Conservation (phyloP, 768 basidiomycete species). For the Hemileccinum impolitum region DNA sequence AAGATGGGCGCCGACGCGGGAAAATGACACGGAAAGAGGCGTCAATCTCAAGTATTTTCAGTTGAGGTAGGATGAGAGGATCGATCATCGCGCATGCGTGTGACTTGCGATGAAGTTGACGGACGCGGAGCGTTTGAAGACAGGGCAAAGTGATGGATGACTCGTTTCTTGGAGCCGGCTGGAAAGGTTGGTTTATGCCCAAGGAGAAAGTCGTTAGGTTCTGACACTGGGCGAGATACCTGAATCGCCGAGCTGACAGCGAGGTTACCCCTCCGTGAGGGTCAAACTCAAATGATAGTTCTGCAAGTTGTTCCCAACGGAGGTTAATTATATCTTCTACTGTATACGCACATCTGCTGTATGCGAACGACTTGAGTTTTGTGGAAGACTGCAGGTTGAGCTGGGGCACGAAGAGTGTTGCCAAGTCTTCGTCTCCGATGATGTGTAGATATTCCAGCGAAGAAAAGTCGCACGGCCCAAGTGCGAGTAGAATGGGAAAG, state of each 20-base stretch:
- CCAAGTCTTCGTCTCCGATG: background rate
- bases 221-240: conserved; percentile 8
- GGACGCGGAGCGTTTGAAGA: conserved; percentile 16
- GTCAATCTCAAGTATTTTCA: conserved; percentile 18
- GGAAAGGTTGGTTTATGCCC: conserved; percentile 8
- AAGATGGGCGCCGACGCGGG: background rate
- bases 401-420: background rate
- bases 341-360: background rate
- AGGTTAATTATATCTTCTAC: background rate
- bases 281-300: conserved; percentile 15
- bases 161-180: background rate
- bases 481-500: conserved; percentile 9
- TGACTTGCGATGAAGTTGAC: conserved; percentile 2
- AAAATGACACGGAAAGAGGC: background rate
- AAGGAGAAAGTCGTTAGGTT: conserved; percentile 21
- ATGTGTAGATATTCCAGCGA: conserved; percentile 14
- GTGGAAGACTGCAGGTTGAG: conserved; percentile 9
- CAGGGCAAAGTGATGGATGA: conserved; percentile 5
- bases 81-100: conserved; percentile 3
- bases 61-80: conserved; percentile 16
- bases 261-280: background rate
- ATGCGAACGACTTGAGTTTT: conserved; percentile 15
- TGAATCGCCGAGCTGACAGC: conserved; percentile 3
- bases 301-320: conserved; percentile 11
- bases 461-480: conserved; percentile 13